Percentiles rank a stretch among this genome's conserved stretches.
phyloP scores from a whole-genome alignment of 805 yeast species.

The Debaryomyces tyrocola region DNA sequence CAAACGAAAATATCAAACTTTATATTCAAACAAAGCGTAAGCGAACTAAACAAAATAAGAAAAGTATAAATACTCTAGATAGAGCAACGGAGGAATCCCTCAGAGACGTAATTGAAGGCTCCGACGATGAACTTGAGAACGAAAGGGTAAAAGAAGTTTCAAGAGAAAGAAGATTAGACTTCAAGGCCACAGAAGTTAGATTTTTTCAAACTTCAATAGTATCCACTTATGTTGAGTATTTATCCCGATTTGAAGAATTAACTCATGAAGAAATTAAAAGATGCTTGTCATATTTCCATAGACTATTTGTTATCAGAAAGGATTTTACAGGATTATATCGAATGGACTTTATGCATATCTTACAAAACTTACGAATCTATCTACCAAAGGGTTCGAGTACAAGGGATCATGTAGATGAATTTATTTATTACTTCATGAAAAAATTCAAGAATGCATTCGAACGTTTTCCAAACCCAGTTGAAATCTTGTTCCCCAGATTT shows the following conservation, averaged over 20 bases:
- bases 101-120: conserved; percentile 28
- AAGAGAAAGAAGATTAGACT: conserved; percentile 50
- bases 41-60: conserved; percentile 27
- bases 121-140: conserved; percentile 35
- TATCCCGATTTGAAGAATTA: conserved; percentile 63
- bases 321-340: conserved; percentile 61
- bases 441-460: conserved; percentile 49
- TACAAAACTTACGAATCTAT: conserved; percentile 49
- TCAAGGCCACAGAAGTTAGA: conserved; percentile 35
- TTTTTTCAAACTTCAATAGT: conserved; percentile 62
- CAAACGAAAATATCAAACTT: conserved; percentile 54
- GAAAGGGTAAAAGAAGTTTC: conserved; percentile 36
- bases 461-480: conserved; percentile 58
- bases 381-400: conserved; percentile 45
- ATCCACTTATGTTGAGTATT: conserved; percentile 61
- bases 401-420: conserved; percentile 61
- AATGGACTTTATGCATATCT: conserved; percentile 69
- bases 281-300: conserved; percentile 68
- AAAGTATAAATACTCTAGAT: conserved; percentile 23
- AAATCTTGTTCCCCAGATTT: conserved; percentile 65
- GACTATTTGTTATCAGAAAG: conserved; percentile 58
- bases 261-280: conserved; percentile 58
- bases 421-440: conserved; percentile 65
- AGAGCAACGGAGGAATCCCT: conserved; percentile 21
- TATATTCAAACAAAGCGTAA: conserved; percentile 48